Percentiles rank a stretch among this genome's conserved stretches.
Conservation (phyloP, 352 stramenopile genomes). For the Aphanomyces astaci region DNA sequence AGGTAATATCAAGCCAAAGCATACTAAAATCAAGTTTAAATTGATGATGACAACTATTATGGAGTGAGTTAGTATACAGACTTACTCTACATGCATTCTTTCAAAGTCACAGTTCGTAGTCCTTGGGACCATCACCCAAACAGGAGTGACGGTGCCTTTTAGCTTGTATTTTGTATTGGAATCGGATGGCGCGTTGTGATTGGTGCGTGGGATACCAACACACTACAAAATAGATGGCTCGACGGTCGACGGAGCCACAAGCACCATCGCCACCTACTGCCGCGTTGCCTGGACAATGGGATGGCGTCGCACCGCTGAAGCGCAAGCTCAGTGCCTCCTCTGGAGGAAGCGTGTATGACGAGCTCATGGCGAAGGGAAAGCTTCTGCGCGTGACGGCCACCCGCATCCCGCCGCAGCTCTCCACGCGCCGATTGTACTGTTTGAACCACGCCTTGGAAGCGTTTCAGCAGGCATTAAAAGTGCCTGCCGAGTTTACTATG, state of each 20-base stretch:
- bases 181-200: background rate
- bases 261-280: background rate
- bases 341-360: background rate
- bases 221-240: background rate
- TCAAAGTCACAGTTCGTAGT: background rate
- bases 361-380: constrained; percentile 12
- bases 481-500: background rate
- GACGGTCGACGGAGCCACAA: background rate
- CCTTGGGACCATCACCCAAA: background rate
- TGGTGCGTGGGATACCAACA: background rate
- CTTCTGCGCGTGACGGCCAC: background rate
- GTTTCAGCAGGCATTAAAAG: constrained; percentile 12
- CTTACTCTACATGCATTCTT: too few relatives aligned
- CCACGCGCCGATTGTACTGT: constrained; percentile 2
- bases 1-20: too few relatives aligned
- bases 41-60: too few relatives aligned
- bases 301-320: background rate
- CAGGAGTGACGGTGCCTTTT: background rate
- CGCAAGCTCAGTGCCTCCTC: background rate
- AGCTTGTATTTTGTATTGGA: background rate
- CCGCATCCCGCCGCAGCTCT: background rate
- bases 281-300: background rate
- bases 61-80: too few relatives aligned
- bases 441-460: constrained; percentile 14
- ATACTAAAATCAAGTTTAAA: too few relatives aligned